Evolutionary conservation across 2,329 filamentous ascomycete genomes (phyloP).

Genomic region (Penicillium sp.): DNA sequence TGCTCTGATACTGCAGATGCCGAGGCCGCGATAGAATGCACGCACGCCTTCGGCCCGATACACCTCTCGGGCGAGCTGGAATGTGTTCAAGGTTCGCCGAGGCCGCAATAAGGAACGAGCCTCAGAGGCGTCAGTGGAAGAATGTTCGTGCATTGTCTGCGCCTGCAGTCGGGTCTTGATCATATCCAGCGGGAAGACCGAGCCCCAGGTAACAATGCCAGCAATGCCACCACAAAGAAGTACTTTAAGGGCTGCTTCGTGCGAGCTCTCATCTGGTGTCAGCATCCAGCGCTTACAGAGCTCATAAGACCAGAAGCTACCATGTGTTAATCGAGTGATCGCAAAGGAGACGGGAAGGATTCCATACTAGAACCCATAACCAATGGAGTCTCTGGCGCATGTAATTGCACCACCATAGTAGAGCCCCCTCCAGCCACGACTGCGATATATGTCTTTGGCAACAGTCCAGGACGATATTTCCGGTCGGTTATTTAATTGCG

Average conservation of each 20-base stretch:
- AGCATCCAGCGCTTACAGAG: slow-evolving; percentile 62
- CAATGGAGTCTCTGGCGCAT: slow-evolving; percentile 76
- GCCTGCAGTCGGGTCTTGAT: slow-evolving; percentile 91
- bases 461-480: slow-evolving; percentile 62
- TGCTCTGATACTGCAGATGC: slow-evolving; percentile 78
- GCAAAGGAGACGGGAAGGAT: slow-evolving; percentile 1
- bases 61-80: slow-evolving; percentile 63
- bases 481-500: slow-evolving; percentile 60
- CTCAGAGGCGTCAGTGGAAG: slow-evolving; percentile 17
- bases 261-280: slow-evolving; percentile 44
- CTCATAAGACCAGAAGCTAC: slow-evolving; percentile 84
- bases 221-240: slow-evolving; percentile 83
- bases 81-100: slow-evolving; percentile 48
- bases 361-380: slow-evolving; percentile 87
- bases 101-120: slow-evolving; percentile 23
- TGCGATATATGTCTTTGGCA: slow-evolving; percentile 58
- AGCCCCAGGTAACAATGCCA: slow-evolving; percentile 83
- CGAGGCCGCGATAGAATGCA: slow-evolving; percentile 71
- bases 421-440: slow-evolving; percentile 64
- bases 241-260: slow-evolving; percentile 59
- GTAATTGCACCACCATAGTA: slow-evolving; percentile 82
- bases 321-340: not conserved
- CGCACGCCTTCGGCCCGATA: slow-evolving; percentile 62
- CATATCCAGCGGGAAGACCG: slow-evolving; percentile 86
- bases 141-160: slow-evolving; percentile 47